Evolutionary conservation across 139 green algal genomes (phyloP).

Genomic region (Closterium sp.): DNA sequence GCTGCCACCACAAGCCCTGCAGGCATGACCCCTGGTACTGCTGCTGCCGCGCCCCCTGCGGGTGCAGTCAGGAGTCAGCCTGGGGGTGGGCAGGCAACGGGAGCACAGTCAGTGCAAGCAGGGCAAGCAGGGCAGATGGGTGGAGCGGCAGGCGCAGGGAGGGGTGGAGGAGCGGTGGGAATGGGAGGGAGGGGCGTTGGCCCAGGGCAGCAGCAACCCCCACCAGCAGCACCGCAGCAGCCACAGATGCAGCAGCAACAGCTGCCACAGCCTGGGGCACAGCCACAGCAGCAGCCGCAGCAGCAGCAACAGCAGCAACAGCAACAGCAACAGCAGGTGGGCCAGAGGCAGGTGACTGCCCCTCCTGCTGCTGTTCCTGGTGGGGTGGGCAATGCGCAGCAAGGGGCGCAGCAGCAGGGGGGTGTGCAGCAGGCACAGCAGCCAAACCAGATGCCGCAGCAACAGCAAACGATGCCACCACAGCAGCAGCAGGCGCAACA

Average conservation of each 20-base stretch:
- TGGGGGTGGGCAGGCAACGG: not conserved
- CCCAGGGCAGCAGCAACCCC: not conserved
- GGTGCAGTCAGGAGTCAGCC: not conserved
- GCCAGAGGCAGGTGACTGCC: not conserved
- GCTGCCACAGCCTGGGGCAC: not conserved
- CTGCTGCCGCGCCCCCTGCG: not conserved
- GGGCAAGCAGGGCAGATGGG: not conserved
- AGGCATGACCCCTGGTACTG: not conserved
- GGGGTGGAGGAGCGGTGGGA: not conserved
- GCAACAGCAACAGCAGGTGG: not conserved
- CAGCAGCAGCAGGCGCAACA: not conserved
- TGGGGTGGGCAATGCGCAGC: not conserved
- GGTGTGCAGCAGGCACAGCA: not conserved
- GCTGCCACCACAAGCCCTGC: not conserved
- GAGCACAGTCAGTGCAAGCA: not conserved
- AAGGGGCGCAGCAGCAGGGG: not conserved
- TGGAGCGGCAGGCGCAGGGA: not conserved
- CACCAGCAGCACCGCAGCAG: not conserved
- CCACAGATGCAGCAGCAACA: not conserved
- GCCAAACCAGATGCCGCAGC: not conserved
- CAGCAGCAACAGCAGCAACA: not conserved
- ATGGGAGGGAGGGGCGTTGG: not conserved
- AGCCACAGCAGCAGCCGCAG: not conserved
- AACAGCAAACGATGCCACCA: not conserved
- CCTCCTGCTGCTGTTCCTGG: not conserved